Evolutionary conservation across 2,329 filamentous ascomycete genomes (phyloP).

Genomic region (Calonectria pauciramosa): DNA sequence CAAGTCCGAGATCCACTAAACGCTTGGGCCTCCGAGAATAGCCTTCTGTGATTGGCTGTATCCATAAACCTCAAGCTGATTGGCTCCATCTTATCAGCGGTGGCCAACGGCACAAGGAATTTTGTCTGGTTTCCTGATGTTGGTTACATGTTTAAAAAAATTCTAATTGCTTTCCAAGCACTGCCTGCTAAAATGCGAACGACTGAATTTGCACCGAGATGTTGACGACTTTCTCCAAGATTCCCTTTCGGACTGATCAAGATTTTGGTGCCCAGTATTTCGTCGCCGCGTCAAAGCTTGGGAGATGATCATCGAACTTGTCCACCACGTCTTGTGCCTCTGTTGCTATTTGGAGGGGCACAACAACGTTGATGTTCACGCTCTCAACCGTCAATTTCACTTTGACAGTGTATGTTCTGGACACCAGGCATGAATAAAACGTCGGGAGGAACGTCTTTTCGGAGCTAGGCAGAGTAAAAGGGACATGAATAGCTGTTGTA

Average conservation of each 20-base stretch:
- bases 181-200: background rate
- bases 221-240: background rate
- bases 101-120: too few species aligned
- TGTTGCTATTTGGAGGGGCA: background rate
- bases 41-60: background rate
- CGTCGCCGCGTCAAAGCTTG: background rate
- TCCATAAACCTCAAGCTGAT: background rate
- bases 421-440: background rate
- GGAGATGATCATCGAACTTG: background rate
- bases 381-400: background rate
- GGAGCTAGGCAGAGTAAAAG: background rate
- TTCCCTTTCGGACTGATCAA: background rate
- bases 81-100: too few species aligned
- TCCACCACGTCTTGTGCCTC: background rate
- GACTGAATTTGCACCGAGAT: background rate
- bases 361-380: background rate
- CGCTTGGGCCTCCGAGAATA: background rate
- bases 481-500: background rate
- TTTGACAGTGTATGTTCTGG: background rate
- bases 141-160: too few species aligned
- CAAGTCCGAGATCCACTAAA: constrained; percentile 2
- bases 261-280: background rate
- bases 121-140: too few species aligned
- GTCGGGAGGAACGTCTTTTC: background rate
- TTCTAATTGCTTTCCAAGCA: too few species aligned